phyloP scores from a whole-genome alignment of 1,284 basidiomycete genomes.

The Boletus albobrunnescens region DNA sequence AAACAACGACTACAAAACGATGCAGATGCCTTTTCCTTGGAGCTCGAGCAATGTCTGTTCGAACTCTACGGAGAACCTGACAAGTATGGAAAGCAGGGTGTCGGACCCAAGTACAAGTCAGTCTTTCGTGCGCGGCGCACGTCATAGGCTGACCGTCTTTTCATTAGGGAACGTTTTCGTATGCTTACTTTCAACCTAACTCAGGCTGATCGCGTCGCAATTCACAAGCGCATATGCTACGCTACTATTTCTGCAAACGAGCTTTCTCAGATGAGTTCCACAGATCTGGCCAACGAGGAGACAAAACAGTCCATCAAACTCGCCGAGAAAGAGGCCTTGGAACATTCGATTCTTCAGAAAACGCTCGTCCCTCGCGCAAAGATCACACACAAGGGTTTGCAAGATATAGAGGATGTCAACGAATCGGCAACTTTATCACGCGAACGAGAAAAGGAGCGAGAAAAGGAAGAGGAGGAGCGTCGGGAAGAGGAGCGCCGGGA shows the following conservation, averaged over 20 bases:
- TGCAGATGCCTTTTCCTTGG: conserved; percentile 57
- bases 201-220: conserved; percentile 66
- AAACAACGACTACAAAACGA: conserved; percentile 48
- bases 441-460: conserved; percentile 50
- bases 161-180: conserved; percentile 71
- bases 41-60: conserved; percentile 68
- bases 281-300: conserved; percentile 81
- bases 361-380: conserved; percentile 72
- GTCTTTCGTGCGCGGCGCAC: conserved; percentile 28
- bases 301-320: conserved; percentile 73
- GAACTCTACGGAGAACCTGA: conserved; percentile 73
- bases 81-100: conserved; percentile 62
- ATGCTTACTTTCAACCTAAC: conserved; percentile 79
- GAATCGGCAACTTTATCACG: conserved; percentile 48
- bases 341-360: conserved; percentile 77
- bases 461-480: conserved; percentile 57
- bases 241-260: conserved; percentile 61
- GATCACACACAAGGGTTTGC: conserved; percentile 85
- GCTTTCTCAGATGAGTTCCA: conserved; percentile 78
- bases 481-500: conserved; percentile 53
- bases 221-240: conserved; percentile 72
- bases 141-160: conserved; percentile 6
- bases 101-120: conserved; percentile 77
- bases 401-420: conserved; percentile 77
- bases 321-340: conserved; percentile 74